Conservation (phyloP, 306 rosid genomes). For the Adenanthera pavonina region DNA sequence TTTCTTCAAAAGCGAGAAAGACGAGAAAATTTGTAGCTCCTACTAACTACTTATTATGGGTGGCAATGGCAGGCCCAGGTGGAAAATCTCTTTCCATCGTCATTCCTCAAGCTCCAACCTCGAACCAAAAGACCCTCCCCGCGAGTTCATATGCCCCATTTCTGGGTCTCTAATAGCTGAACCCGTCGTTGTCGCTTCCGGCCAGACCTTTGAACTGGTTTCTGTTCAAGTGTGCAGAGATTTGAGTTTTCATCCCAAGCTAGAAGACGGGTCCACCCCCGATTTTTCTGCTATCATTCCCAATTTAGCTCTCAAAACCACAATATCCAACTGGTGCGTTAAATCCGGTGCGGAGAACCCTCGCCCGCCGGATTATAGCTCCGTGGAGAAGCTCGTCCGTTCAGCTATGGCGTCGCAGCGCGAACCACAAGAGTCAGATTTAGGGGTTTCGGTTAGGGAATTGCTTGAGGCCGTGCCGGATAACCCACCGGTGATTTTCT, state of each 20-base stretch:
- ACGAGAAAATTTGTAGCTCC: background rate
- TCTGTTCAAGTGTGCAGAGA: slow-evolving; percentile 65
- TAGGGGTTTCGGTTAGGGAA: slow-evolving; percentile 75
- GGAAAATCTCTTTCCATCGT: slow-evolving; percentile 75
- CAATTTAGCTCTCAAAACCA: slow-evolving; percentile 64
- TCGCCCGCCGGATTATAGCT: slow-evolving; percentile 54
- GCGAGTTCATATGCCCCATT: slow-evolving; percentile 73
- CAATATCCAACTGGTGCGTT: slow-evolving; percentile 73
- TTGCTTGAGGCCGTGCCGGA: slow-evolving; percentile 69
- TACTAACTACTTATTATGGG: background rate
- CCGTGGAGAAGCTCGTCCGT: slow-evolving; percentile 54
- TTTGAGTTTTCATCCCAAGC: slow-evolving; percentile 51
- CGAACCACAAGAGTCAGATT: background rate
- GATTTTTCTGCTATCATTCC: slow-evolving; percentile 74
- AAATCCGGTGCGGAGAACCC: slow-evolving; percentile 48
- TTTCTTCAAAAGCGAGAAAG: background rate
- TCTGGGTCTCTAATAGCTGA: slow-evolving; percentile 73
- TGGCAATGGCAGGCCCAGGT: slow-evolving; percentile 41
- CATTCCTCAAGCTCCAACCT: slow-evolving; percentile 50
- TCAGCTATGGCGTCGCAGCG: slow-evolving; percentile 39
- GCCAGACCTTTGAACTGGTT: slow-evolving; percentile 85
- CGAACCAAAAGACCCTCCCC: slow-evolving; percentile 46
- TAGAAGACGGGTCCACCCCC: slow-evolving; percentile 70
- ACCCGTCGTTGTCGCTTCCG: slow-evolving; percentile 88
- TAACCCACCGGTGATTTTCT: slow-evolving; percentile 59